phyloP scores from a whole-genome alignment of 2,329 filamentous ascomycete genomes.

The Talaromyces sp. region DNA sequence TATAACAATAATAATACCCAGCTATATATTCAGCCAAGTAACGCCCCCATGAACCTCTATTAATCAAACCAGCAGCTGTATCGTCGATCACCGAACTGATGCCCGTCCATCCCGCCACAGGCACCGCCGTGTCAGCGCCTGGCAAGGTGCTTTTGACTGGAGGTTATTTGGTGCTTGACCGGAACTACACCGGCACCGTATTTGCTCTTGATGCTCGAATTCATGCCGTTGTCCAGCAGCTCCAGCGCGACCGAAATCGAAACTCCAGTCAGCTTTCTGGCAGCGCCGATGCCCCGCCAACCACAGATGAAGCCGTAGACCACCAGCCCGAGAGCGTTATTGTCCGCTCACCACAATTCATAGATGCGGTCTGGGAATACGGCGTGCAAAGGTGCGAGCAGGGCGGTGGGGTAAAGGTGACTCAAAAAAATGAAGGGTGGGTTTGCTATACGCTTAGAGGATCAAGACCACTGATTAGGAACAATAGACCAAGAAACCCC shows the following conservation, averaged over 20 bases:
- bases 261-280: neutral
- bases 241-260: conserved; percentile 34
- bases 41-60: neutral
- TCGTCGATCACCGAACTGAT: conserved; percentile 1
- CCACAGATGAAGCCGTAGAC: conserved; percentile 53
- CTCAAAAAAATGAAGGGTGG: conserved; percentile 51
- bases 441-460: conserved; percentile 5
- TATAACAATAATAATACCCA: neutral
- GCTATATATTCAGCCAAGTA: neutral
- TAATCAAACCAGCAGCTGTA: neutral
- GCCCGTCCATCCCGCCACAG: conserved; percentile 12
- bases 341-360: conserved; percentile 88
- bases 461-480: neutral
- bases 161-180: conserved; percentile 90
- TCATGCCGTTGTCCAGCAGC: conserved; percentile 54
- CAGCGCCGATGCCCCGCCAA: neutral
- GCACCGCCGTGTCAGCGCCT: conserved; percentile 72
- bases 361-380: conserved; percentile 82
- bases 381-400: conserved; percentile 65
- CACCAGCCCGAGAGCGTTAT: conserved; percentile 60
- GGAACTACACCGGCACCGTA: conserved; percentile 70
- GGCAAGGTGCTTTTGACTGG: conserved; percentile 94
- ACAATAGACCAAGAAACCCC: conserved; percentile 58
- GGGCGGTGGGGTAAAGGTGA: conserved; percentile 73
- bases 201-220: conserved; percentile 62